Base-by-base conservation (phyloP, 805 yeast species). In the Martiniozyma abietophila region DNA sequence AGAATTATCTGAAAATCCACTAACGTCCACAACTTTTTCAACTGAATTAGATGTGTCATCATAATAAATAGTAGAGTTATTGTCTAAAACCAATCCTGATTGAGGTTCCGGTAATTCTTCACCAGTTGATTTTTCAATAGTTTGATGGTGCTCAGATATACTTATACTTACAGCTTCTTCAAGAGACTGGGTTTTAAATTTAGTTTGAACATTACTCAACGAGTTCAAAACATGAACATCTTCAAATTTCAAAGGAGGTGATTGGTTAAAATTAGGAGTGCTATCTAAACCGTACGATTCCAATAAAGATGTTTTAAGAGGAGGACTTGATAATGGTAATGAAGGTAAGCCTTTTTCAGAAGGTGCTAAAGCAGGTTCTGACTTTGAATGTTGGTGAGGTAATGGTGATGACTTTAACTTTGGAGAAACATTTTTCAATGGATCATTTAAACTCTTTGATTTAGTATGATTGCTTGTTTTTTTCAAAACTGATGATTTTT, bases 231-330 rank as follows among this genome's bases (percentile, higher is more conserved):
- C 4, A 19, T 25, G 12, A n/a, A 14, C 6, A 5, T 15, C 14
- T 6, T 27, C 19, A 27, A 18, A 11, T 7, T 11, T 16, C 18
- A 18, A n/a, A 11, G n/a, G 30, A 27, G 19, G 19, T 10, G 30
- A 27, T 25, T 42, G 39, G 6, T n/a, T 18, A 2, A 42, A 10
- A 7, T 27, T 27, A 12, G 40, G 39, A 8, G 45, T 18, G 12
- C 27, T 17, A 17, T 39, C 35, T 31, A 52, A 48, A 2, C 56
- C 56, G 25, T 48, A 49, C 2, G 49, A 40, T 12, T 44, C 43
- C 14, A 52, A 34, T 2, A 50, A 24, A 9, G 41, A 30, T 12
- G 41, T 18, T 12, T 29, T 14, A 4, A 9, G 11, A 18, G 29
- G 5, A n/a, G 36, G 17, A 5, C 14, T 10, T 24, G 15, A 37